These are phyloP conservation scores for Scutellaria baicalensis DNA, from an alignment of 257 asterid species.

Conservation along the genomic window DNA sequence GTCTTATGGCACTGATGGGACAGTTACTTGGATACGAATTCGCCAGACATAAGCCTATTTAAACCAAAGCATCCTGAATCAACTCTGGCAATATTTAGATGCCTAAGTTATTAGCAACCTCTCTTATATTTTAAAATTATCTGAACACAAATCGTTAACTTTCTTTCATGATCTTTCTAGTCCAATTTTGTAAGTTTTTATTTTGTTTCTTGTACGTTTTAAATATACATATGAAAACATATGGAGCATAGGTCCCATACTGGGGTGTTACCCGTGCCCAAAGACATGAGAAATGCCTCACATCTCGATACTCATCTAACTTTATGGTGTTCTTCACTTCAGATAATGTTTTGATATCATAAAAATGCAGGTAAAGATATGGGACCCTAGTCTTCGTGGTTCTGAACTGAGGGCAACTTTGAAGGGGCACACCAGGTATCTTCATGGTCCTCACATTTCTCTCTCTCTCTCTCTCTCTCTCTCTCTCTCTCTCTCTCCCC, in stretches of 20 bases:
- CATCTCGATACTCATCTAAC: not conserved
- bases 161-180: not conserved
- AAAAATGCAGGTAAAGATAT: conserved; percentile 65
- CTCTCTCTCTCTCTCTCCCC: not conserved
- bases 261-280: not conserved
- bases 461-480: conserved; percentile 1
- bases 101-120: no score
- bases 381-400: conserved; percentile 93
- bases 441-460: no score
- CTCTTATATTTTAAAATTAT: no score
- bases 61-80: not conserved
- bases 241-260: not conserved
- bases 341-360: not conserved
- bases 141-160: not conserved
- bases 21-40: not conserved
- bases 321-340: not conserved
- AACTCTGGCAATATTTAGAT: not conserved
- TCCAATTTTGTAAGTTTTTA: not conserved
- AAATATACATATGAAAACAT: not conserved
- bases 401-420: conserved; percentile 89
- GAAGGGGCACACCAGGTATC: conserved; percentile 79
- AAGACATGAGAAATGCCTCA: not conserved
- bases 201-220: not conserved
- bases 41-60: not conserved
- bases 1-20: not conserved